These are phyloP conservation scores for Amesomyces nigricolor DNA, from an alignment of 2,329 filamentous ascomycete species.

Conservation along the genomic window DNA sequence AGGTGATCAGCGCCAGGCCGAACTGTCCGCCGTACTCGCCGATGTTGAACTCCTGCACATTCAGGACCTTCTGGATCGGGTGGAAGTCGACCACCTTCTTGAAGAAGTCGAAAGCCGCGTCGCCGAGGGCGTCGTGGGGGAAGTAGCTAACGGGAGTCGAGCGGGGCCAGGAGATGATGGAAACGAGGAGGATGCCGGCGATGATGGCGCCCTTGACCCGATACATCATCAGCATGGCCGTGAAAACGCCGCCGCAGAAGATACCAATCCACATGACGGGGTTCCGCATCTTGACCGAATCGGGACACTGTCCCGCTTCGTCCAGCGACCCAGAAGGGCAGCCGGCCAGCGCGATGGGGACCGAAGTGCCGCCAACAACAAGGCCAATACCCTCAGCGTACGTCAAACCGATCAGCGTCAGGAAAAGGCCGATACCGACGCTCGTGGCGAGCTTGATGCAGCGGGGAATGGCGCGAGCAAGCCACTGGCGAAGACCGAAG, in stretches of 20 bases:
- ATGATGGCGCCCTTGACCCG: conserved; percentile 84
- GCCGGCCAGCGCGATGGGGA: conserved; percentile 70
- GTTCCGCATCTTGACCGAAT: conserved; percentile 68
- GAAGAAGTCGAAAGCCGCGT: conserved; percentile 77
- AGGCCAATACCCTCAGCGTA: conserved; percentile 79
- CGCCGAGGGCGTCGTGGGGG: conserved; percentile 63
- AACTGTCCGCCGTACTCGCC: conserved; percentile 66
- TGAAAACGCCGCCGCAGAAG: conserved; percentile 77
- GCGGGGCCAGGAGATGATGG: conserved; percentile 83
- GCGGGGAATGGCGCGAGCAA: conserved; percentile 73
- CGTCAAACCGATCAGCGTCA: conserved; percentile 69
- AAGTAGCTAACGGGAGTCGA: conserved; percentile 73
- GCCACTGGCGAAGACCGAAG: conserved; percentile 79
- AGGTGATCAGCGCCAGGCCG: conserved; percentile 77
- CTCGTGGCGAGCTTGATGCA: conserved; percentile 84
- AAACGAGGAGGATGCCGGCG: conserved; percentile 74
- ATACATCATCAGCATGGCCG: conserved; percentile 75
- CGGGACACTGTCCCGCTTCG: conserved; percentile 52
- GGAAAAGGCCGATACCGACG: conserved; percentile 78
- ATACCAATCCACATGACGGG: conserved; percentile 85
- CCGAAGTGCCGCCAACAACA: conserved; percentile 61
- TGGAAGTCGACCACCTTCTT: conserved; percentile 83
- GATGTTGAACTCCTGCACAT: conserved; percentile 70
- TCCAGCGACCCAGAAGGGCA: conserved; percentile 47
- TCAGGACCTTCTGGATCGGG: conserved; percentile 62